Conservation (phyloP, 2,329 filamentous ascomycete genomes). For the Pseudogymnoascus sp. region DNA sequence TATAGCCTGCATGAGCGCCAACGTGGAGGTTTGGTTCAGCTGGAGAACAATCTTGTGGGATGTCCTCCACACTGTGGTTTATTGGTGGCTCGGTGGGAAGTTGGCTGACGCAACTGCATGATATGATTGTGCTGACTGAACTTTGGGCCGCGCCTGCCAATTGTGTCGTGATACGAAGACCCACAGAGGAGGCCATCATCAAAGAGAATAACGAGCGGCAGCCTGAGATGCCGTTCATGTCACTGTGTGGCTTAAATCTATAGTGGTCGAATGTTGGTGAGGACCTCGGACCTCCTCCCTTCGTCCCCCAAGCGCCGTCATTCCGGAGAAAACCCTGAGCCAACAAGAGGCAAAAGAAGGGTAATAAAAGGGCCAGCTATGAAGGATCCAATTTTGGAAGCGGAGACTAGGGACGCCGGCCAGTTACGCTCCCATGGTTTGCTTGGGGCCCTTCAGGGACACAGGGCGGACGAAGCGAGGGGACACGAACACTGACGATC, state of each 20-base stretch:
- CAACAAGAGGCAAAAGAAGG: conserved; percentile 1
- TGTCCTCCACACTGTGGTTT: neutral
- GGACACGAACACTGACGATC: neutral
- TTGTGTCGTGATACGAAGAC: neutral
- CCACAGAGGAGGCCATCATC: conserved; percentile 1
- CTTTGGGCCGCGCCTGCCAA: conserved; percentile 3
- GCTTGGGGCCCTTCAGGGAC: conserved; percentile 1
- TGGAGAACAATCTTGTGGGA: neutral
- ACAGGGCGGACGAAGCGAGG: conserved; percentile 6
- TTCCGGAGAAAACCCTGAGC: neutral
- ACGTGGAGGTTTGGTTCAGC: neutral
- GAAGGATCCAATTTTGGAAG: conserved; percentile 5
- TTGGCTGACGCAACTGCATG: conserved; percentile 6
- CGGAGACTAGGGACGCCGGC: neutral
- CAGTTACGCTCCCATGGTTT: conserved; percentile 1
- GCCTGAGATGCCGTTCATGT: conserved; percentile 1
- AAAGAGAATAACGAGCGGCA: neutral
- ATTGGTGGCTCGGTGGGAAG: conserved; percentile 3
- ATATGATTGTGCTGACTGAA: conserved; percentile 5
- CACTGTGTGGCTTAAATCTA: conserved; percentile 6
- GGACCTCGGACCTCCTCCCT: neutral
- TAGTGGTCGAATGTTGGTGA: conserved; percentile 1
- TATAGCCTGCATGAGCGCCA: conserved; percentile 8
- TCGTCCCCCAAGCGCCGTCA: neutral
- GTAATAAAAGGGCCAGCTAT: conserved; percentile 6